Evolutionary conservation across 176 grass and related monocot species (phyloP), one percentile per base, ranked within the genome.

Genomic region (bread wheat (Triticum aestivum)): DNA sequence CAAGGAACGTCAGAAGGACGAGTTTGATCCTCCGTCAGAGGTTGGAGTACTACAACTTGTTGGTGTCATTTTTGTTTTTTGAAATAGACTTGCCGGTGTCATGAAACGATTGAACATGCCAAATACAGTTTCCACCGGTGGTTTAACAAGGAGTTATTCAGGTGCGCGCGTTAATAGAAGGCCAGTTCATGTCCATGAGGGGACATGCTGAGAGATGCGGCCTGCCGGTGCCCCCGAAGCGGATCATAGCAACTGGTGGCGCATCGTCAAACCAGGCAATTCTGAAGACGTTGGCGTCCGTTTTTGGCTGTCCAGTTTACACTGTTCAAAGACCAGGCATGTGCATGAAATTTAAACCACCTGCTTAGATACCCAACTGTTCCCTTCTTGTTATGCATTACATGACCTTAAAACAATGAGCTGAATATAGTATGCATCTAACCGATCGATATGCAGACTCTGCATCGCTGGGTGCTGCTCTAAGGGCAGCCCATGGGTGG

Each of bases 131-230:
- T 11, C 10, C 30, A 11, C 13, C 0, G 15, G 12, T 41, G 15
- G 12, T 41, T 68, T 37, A 10, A 70, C 29, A 77, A 14, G 12
- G 15, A 21, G 3, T 67, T 38, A 41, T 79, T 65, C 73, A 88
- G 90, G 88, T 94, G 6, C 86, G 74, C 5, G 96, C 93, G 4
- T 67, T 94, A 32, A 79, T 96, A 78, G 88, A 98, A 91, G 93
- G 96, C 1, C 96, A 98, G 69, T 90, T 96, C 38, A 75, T 98
- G 61, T 95, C 93, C 26, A 96, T 94, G 91, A 90, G 86, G 47
- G 96, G 90, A 12, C 96, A 95, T 92, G 86, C 93, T 17, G 93
- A 94, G 82, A 86, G 85, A 41, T 98, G 91, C 61, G 96, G 93
- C 15, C 88, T 98, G 84, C 90, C 93, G 26, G 85, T 73, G 74